Percentiles rank a stretch among this genome's conserved stretches.
phyloP scores from a whole-genome alignment of 192 early-diverging fungal species.

The Haplosporangium gracile region DNA sequence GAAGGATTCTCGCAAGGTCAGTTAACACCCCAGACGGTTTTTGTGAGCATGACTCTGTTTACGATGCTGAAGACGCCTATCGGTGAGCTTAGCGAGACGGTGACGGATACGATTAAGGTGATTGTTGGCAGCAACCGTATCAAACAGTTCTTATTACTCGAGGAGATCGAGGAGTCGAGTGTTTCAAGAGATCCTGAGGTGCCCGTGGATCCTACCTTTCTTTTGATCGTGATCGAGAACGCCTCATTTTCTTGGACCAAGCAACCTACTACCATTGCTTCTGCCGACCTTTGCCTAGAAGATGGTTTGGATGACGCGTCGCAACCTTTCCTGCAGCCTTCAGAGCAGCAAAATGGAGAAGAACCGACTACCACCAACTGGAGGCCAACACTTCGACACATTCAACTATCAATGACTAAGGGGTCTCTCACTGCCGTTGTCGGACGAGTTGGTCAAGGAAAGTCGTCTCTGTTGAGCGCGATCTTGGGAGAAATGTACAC shows the following conservation, averaged over 20 bases:
- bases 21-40: conserved; percentile 63
- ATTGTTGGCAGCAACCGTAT: conserved; percentile 69
- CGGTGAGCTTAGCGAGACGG: conserved; percentile 66
- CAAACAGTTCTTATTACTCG: conserved; percentile 53
- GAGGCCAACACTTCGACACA: conserved; percentile 37
- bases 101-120: conserved; percentile 64
- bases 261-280: background rate
- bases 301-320: background rate
- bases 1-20: conserved; percentile 25
- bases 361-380: background rate
- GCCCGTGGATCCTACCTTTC: background rate
- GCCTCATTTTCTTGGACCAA: conserved; percentile 26
- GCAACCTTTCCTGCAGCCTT: conserved; percentile 14
- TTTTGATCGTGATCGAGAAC: conserved; percentile 10
- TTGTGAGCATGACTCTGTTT: conserved; percentile 75
- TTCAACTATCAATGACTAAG: conserved; percentile 54
- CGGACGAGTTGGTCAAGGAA: conserved; percentile 71
- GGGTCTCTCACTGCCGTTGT: conserved; percentile 68
- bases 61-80: conserved; percentile 71
- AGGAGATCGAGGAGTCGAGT: conserved; percentile 27
- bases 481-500: conserved; percentile 92
- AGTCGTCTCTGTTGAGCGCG: conserved; percentile 62
- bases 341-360: background rate
- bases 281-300: background rate
- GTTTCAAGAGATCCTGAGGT: background rate